Evolutionary conservation across 1,139 yeast species (phyloP).

Genomic region (Nakaseomyces kungkrabaensis): DNA sequence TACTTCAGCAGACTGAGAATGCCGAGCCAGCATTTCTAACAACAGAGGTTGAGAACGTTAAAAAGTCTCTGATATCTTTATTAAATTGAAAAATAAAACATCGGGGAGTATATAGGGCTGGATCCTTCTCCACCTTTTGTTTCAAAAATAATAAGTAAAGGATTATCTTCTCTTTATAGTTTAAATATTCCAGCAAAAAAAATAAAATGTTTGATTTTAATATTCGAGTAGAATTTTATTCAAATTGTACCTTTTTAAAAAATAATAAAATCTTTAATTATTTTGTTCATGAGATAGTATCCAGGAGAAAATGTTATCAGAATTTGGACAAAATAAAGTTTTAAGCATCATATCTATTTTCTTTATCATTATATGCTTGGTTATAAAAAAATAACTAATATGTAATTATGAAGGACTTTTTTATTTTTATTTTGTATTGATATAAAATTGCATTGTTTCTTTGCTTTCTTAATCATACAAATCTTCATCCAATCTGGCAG

Average conservation of each 20-base stretch:
- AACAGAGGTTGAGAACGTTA: neutral
- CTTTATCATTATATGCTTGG: slow-evolving; percentile 1
- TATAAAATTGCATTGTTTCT: neutral
- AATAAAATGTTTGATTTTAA: neutral
- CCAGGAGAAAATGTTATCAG: too few relatives aligned
- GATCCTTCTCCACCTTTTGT: neutral
- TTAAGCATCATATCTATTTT: neutral
- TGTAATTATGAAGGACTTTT: neutral
- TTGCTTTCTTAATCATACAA: slow-evolving; percentile 29
- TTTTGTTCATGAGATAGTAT: too few relatives aligned
- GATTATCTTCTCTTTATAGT: too few relatives aligned
- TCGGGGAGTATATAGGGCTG: neutral
- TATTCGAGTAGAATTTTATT: too few relatives aligned
- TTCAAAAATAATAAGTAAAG: too few relatives aligned
- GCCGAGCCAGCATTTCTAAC: neutral
- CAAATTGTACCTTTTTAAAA: too few relatives aligned
- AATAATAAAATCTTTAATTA: too few relatives aligned
- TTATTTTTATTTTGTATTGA: neutral
- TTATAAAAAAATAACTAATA: neutral
- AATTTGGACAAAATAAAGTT: too few relatives aligned
- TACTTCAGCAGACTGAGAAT: neutral
- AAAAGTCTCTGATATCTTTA: neutral
- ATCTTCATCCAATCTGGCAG: slow-evolving; percentile 87
- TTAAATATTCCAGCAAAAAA: neutral
- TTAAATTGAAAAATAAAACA: neutral